A percentile compares a stretch with the other conserved stretches of the same genome.
phyloP scores from a whole-genome alignment of 2,329 filamentous ascomycete genomes.

The Triangularia verruculosa region DNA sequence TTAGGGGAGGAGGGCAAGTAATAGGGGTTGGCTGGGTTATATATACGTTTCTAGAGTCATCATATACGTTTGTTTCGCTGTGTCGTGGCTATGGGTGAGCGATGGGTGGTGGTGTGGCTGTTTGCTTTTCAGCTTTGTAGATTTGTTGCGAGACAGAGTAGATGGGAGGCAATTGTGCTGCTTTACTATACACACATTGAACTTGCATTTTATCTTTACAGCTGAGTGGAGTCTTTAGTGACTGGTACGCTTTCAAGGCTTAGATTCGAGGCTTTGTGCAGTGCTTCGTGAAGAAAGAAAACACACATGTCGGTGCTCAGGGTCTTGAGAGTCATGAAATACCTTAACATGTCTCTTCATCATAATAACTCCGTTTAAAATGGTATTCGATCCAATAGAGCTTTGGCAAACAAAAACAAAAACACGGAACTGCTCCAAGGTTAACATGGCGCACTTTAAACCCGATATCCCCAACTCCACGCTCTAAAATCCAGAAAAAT shows the following conservation, averaged over 20 bases:
- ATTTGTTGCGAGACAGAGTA: background rate
- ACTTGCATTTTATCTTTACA: background rate
- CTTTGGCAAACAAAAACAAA: too few relatives aligned
- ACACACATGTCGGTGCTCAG: too few relatives aligned
- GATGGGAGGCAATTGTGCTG: background rate
- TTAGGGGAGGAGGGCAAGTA: background rate
- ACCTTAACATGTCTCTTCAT: too few relatives aligned
- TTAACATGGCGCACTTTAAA: too few relatives aligned
- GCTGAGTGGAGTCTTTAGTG: too few relatives aligned
- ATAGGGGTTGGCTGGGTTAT: background rate
- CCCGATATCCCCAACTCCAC: slow-evolving; percentile 2
- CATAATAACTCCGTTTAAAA: too few relatives aligned
- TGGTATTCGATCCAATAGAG: too few relatives aligned
- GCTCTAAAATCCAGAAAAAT: background rate
- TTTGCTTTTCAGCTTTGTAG: background rate
- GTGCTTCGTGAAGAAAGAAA: background rate
- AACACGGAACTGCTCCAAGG: too few relatives aligned
- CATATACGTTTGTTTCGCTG: background rate
- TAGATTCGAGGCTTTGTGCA: too few relatives aligned
- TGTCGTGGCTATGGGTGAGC: background rate
- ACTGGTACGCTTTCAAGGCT: too few relatives aligned
- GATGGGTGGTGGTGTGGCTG: background rate
- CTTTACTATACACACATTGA: background rate
- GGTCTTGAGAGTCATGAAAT: too few relatives aligned
- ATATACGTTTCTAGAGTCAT: background rate